These are phyloP conservation scores for Phellopilus nigrolimitatus DNA, from an alignment of 1,284 basidiomycete species.

Conservation along the genomic window DNA sequence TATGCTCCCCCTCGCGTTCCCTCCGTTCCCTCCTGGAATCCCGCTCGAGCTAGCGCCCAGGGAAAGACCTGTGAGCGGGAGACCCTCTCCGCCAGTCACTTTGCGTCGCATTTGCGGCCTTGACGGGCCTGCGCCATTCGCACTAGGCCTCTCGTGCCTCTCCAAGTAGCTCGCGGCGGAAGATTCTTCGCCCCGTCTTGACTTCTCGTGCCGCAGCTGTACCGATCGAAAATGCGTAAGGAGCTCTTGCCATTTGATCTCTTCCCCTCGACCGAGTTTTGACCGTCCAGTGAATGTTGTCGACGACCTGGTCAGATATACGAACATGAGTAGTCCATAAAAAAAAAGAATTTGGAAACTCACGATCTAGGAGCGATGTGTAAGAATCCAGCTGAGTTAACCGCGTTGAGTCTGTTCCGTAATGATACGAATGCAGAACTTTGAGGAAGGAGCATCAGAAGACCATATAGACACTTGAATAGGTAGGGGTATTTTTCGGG, in stretches of 20 bases:
- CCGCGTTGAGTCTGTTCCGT: conserved; percentile 89
- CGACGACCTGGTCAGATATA: conserved; percentile 25
- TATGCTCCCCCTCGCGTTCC: conserved; percentile 1
- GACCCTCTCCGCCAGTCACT: conserved; percentile 13
- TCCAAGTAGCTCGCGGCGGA: conserved; percentile 9
- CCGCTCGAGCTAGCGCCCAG: neutral
- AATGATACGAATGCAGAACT: conserved; percentile 95
- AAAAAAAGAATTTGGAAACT: conserved; percentile 24
- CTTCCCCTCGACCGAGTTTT: conserved; percentile 68
- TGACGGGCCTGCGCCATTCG: conserved; percentile 13
- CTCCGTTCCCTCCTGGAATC: neutral
- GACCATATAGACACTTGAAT: conserved; percentile 96
- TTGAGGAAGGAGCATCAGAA: conserved; percentile 97
- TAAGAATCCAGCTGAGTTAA: conserved; percentile 91
- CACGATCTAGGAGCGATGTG: conserved; percentile 83
- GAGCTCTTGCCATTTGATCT: conserved; percentile 93
- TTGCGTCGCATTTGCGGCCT: conserved; percentile 18
- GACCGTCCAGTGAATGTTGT: conserved; percentile 53
- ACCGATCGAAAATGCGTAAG: conserved; percentile 81
- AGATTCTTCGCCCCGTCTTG: conserved; percentile 44
- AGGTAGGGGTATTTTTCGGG: conserved; percentile 95
- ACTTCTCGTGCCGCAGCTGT: conserved; percentile 83
- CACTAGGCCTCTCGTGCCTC: conserved; percentile 4
- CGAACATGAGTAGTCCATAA: conserved; percentile 26
- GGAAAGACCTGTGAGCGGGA: conserved; percentile 1